Evolutionary conservation across 2,329 filamentous ascomycete species (phyloP).

Genomic region (Biscogniauxia mediterranea): DNA sequence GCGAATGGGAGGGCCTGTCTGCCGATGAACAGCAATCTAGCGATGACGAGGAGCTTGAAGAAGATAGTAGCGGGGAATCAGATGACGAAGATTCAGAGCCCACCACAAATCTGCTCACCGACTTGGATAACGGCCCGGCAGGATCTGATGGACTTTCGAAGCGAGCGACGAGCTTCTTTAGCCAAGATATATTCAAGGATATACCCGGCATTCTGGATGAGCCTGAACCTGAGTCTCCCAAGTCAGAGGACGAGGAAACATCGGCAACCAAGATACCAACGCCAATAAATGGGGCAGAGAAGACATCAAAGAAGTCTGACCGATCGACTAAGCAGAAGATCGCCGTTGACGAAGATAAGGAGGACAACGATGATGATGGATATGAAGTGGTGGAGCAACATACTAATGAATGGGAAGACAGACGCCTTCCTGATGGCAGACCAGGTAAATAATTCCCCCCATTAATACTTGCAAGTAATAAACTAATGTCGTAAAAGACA

Average conservation of each 20-base stretch:
- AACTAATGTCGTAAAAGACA: conserved; percentile 55
- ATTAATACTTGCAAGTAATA: neutral
- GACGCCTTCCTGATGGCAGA: conserved; percentile 61
- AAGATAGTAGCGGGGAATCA: conserved; percentile 62
- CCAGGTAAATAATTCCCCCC: conserved; percentile 46
- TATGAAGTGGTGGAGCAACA: conserved; percentile 62
- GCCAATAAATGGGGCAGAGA: conserved; percentile 24
- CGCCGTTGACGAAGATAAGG: conserved; percentile 25
- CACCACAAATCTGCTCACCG: conserved; percentile 57
- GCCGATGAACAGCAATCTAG: conserved; percentile 58
- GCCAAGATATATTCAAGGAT: conserved; percentile 89
- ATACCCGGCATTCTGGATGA: conserved; percentile 67
- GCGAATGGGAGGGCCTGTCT: conserved; percentile 90
- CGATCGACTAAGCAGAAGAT: conserved; percentile 12
- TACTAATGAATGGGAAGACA: conserved; percentile 65
- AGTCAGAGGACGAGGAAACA: conserved; percentile 30
- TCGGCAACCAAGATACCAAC: conserved; percentile 19
- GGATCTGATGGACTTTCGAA: conserved; percentile 68
- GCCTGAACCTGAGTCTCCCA: conserved; percentile 35
- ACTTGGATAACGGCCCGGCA: conserved; percentile 54
- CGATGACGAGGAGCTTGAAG: conserved; percentile 59
- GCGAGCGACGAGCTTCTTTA: conserved; percentile 85
- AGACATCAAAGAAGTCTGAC: conserved; percentile 13
- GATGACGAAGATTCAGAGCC: conserved; percentile 51
- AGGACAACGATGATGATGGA: conserved; percentile 43